Conservation (phyloP, 164 flowering plant species). For the Dillenia turbinata region DNA sequence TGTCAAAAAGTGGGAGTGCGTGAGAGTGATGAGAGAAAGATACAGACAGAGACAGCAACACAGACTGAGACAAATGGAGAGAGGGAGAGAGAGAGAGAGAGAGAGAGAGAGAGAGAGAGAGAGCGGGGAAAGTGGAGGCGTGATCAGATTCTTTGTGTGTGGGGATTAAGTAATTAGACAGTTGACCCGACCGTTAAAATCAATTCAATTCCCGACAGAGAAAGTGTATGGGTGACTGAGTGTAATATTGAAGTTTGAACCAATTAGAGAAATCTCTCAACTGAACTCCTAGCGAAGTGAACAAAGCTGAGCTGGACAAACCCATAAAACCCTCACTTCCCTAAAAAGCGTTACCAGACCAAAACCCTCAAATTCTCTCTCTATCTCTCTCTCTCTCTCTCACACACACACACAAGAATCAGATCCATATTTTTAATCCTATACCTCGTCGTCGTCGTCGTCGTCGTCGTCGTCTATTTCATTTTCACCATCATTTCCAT, state of each 20-base stretch:
- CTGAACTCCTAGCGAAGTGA: slow-evolving; percentile 2
- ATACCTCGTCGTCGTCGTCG: slow-evolving; percentile 15
- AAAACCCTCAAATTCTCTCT: not conserved
- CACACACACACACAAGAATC: not conserved
- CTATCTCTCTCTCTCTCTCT: not conserved
- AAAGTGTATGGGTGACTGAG: slow-evolving; percentile 15
- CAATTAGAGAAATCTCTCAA: slow-evolving; percentile 22
- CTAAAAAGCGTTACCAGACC: no score
- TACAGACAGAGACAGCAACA: no score
- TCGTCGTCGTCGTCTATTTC: slow-evolving; percentile 8
- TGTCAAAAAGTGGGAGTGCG: no score
- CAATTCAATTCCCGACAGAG: slow-evolving; percentile 5
- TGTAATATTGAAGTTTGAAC: slow-evolving; percentile 24
- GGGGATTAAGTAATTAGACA: slow-evolving; percentile 28
- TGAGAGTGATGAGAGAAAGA: no score
- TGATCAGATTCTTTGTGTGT: slow-evolving; percentile 49
- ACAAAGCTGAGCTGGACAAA: slow-evolving; percentile 35
- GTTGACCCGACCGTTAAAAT: slow-evolving; percentile 55
- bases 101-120: slow-evolving; percentile 15
- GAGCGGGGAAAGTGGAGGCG: slow-evolving; percentile 22
- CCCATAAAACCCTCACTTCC: not conserved
- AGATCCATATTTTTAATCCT: slow-evolving; percentile 8
- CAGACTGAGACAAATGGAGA: slow-evolving; percentile 14
- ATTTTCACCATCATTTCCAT: slow-evolving; percentile 11
- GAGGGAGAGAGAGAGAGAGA: slow-evolving; percentile 2